Evolutionary conservation across 495 filamentous ascomycete species (phyloP).

Genomic region (Cercophora samala): DNA sequence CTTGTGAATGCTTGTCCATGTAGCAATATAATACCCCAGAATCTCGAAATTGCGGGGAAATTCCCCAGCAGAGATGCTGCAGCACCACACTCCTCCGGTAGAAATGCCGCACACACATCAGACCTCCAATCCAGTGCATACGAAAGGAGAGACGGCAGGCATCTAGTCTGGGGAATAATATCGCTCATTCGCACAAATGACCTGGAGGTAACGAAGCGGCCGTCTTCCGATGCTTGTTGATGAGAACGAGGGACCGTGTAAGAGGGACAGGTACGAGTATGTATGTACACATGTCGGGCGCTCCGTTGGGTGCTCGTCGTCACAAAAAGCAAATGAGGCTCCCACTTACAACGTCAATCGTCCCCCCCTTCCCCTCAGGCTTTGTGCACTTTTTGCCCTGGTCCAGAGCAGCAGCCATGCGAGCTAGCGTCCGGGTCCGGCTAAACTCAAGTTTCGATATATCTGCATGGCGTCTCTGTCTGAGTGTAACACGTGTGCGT

Average conservation of each 20-base stretch:
- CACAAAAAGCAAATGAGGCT: neutral
- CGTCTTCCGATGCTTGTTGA: neutral
- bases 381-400: neutral
- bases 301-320: neutral
- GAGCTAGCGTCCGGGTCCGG: slow-evolving; percentile 8
- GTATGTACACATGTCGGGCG: neutral
- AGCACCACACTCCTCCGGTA: neutral
- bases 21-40: neutral
- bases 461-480: slow-evolving; percentile 3
- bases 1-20: neutral
- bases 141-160: neutral
- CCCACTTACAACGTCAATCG: neutral
- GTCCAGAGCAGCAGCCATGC: neutral
- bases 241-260: neutral
- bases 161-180: neutral
- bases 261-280: neutral
- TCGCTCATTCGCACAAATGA: neutral
- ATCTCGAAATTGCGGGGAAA: neutral
- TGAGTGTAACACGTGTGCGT: slow-evolving; percentile 5
- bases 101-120: neutral
- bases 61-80: neutral
- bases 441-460: slow-evolving; percentile 1
- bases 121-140: too few relatives aligned
- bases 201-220: neutral
- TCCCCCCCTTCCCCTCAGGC: neutral